These are phyloP conservation scores for Irpex lacteus DNA, from an alignment of 1,284 basidiomycete species.

Conservation along the genomic window DNA sequence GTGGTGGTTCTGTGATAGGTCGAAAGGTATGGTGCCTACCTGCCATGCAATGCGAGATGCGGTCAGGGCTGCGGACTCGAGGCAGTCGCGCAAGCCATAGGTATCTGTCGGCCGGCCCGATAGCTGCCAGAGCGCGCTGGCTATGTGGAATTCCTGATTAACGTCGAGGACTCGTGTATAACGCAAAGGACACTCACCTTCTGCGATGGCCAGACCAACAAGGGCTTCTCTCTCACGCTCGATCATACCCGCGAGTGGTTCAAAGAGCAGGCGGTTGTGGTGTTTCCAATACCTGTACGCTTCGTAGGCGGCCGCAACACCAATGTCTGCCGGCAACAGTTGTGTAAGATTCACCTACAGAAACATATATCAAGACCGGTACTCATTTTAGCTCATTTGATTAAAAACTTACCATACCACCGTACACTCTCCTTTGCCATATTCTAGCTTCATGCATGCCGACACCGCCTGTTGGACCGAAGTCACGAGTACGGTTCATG, in stretches of 20 bases:
- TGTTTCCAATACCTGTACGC: slow-evolving; percentile 60
- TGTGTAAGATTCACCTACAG: slow-evolving; percentile 31
- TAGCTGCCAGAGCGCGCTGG: slow-evolving; percentile 15
- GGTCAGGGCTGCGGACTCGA: slow-evolving; percentile 15
- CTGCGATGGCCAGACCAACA: slow-evolving; percentile 59
- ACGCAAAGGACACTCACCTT: slow-evolving; percentile 39
- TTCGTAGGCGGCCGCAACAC: slow-evolving; percentile 69
- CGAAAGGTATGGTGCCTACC: slow-evolving; percentile 8
- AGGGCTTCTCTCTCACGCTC: slow-evolving; percentile 59
- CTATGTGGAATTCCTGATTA: slow-evolving; percentile 2
- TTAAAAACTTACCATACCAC: slow-evolving; percentile 40
- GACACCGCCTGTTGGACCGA: slow-evolving; percentile 39
- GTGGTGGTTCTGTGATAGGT: neutral
- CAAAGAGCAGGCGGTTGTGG: slow-evolving; percentile 48
- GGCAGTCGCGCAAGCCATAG: slow-evolving; percentile 14
- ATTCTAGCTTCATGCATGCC: slow-evolving; percentile 51
- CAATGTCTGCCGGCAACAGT: slow-evolving; percentile 52
- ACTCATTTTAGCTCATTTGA: neutral
- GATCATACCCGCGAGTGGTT: slow-evolving; percentile 48
- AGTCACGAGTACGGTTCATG: slow-evolving; percentile 47
- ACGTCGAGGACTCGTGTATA: neutral
- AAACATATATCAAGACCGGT: neutral
- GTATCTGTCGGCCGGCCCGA: slow-evolving; percentile 14
- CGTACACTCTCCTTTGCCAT: slow-evolving; percentile 60
- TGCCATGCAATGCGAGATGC: slow-evolving; percentile 11